Base-by-base conservation (phyloP, 208 protist species). In the Trypanosoma vivax region DNA sequence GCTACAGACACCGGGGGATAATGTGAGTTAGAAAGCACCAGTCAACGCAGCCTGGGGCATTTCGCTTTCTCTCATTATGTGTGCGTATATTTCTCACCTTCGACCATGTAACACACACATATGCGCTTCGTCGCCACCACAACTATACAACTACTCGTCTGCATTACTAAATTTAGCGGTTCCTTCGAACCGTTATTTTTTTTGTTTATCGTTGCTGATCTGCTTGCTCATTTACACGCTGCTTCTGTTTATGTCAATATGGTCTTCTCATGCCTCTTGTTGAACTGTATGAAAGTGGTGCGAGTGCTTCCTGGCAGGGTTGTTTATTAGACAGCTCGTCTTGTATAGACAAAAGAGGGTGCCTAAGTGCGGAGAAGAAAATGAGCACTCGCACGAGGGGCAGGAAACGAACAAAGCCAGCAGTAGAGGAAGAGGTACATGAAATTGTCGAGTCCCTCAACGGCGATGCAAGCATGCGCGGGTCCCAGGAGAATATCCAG, bases 311-410 rank as follows among this genome's bases (percentile, higher is more conserved):
- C n/a, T n/a, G 23, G 27, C 33, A 19, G 29, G 25, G 10, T 21
- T 9, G 16, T 24, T 5, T 14, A 16, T 2, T 2, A 28, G 37
- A 39, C 14, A 6, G 23, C 29, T 7, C 14, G 29, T 50, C 19
- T 50, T 34, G 30, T 18, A 27, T 13, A 24, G 14, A 18, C 5
- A 5, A 52, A 21, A 45, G 27, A 35, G 1, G 38, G 14, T 37
- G 27, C 13, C 6, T 30, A 45, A 35, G 37, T 21, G 5, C 41
- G 24, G 16, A 51, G 38, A 14, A 24, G 14, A 31, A 33, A 38
- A 67, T 67, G 60, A 57, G 60, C 34, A 67, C 60, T 18, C 60
- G 60, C 28, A 25, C 51, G 13, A 67, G 49, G 29, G 50, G 30
- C 21, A 42, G 40, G 11, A 67, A 48, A 28, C 60, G 60, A 6